These are phyloP conservation scores for Haplosporangium gracile DNA, from an alignment of 192 early-diverging fungal species.

Conservation along the genomic window DNA sequence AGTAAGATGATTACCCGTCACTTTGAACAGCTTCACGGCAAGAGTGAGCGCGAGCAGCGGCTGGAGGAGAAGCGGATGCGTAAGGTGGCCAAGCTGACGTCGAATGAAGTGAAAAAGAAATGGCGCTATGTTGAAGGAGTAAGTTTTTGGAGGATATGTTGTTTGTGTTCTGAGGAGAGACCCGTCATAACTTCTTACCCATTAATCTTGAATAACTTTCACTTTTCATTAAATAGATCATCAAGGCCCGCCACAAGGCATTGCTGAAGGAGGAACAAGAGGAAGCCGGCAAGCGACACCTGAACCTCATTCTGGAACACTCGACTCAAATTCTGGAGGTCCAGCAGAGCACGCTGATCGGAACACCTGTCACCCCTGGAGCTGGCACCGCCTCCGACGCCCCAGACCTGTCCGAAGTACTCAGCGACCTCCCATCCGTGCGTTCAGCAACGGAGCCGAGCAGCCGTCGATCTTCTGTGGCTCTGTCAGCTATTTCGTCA, in stretches of 20 bases:
- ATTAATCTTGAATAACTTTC: not conserved
- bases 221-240: slow-evolving; percentile 34
- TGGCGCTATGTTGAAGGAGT: slow-evolving; percentile 79
- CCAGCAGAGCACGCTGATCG: slow-evolving; percentile 56
- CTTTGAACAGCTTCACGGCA: slow-evolving; percentile 68
- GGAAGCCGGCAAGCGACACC: slow-evolving; percentile 71
- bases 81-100: slow-evolving; percentile 75
- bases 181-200: not conserved
- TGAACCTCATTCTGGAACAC: slow-evolving; percentile 81
- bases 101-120: slow-evolving; percentile 73
- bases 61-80: slow-evolving; percentile 60
- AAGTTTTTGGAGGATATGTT: slow-evolving; percentile 24
- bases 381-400: not conserved
- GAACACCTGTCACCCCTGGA: slow-evolving; percentile 13
- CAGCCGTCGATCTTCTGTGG: slow-evolving; percentile 42
- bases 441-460: slow-evolving; percentile 15
- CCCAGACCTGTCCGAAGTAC: slow-evolving; percentile 12
- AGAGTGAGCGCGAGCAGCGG: slow-evolving; percentile 60
- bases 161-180: not conserved
- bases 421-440: slow-evolving; percentile 21
- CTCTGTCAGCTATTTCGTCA: slow-evolving; percentile 24
- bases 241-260: slow-evolving; percentile 68
- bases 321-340: slow-evolving; percentile 77
- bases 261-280: slow-evolving; percentile 71
- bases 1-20: slow-evolving; percentile 66